Conservation (phyloP, 129 eudicot species). For the Chrysanthemum makinoi region DNA sequence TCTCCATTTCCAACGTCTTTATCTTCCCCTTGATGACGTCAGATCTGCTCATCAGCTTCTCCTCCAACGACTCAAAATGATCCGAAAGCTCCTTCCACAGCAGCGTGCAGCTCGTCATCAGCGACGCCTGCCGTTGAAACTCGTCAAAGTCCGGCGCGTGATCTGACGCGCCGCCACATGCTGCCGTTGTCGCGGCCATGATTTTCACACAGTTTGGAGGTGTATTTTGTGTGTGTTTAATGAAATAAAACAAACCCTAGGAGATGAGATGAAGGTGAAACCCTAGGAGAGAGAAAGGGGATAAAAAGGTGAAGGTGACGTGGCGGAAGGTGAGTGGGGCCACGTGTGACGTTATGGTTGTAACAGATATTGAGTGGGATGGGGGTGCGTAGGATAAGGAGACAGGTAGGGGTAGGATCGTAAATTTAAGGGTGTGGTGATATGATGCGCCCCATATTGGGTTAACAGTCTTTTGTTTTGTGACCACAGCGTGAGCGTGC, state of each 20-base stretch:
- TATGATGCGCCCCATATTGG: slow-evolving; percentile 17
- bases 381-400: slow-evolving; percentile 15
- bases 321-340: slow-evolving; percentile 29
- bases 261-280: slow-evolving; percentile 16
- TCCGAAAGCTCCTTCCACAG: slow-evolving; percentile 95
- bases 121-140: slow-evolving; percentile 74
- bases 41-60: slow-evolving; percentile 51
- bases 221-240: no score
- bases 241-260: slow-evolving; percentile 38
- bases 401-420: background rate
- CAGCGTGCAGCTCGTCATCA: slow-evolving; percentile 91
- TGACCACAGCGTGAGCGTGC: slow-evolving; percentile 18
- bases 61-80: slow-evolving; percentile 73
- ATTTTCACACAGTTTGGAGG: no score
- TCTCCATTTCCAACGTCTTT: slow-evolving; percentile 46
- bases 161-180: slow-evolving; percentile 36
- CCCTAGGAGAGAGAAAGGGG: slow-evolving; percentile 16
- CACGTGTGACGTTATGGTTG: slow-evolving; percentile 29
- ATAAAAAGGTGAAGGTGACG: slow-evolving; percentile 37
- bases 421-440: background rate
- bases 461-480: background rate
- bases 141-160: slow-evolving; percentile 70
- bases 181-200: no score
- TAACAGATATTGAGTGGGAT: background rate
- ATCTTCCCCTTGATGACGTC: slow-evolving; percentile 57